Conservation (phyloP, 768 basidiomycete genomes). For the Mycena crocata region DNA sequence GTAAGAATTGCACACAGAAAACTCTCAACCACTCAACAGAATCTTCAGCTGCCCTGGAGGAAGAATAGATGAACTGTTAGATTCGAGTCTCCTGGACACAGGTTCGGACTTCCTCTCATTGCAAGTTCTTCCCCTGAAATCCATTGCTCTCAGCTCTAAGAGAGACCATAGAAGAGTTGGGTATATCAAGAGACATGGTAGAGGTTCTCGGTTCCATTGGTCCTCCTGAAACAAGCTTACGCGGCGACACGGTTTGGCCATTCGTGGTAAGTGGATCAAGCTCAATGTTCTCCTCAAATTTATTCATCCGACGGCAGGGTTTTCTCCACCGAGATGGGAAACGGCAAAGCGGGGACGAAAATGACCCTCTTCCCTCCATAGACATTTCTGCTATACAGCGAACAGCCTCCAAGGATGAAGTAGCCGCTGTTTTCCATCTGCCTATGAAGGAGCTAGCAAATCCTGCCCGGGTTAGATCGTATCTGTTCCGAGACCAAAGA, state of each 20-base stretch:
- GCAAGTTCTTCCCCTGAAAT: too few relatives aligned
- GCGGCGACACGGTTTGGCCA: constrained; percentile 78
- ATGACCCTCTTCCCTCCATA: constrained; percentile 71
- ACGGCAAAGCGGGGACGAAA: constrained; percentile 36
- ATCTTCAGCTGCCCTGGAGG: constrained; percentile 80
- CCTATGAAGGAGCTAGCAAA: constrained; percentile 66
- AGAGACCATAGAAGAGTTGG: constrained; percentile 82
- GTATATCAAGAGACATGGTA: constrained; percentile 67
- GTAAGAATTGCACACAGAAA: constrained; percentile 48
- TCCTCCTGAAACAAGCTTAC: constrained; percentile 68
- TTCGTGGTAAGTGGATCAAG: constrained; percentile 68
- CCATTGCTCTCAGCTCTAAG: too few relatives aligned
- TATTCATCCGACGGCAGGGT: constrained; percentile 32
- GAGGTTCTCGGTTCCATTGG: constrained; percentile 76
- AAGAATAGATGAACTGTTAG: constrained; percentile 70
- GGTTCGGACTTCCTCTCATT: too few relatives aligned
- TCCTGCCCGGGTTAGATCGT: constrained; percentile 58
- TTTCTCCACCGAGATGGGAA: constrained; percentile 44
- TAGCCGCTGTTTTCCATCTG: constrained; percentile 78
- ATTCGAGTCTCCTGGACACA: constrained; percentile 62
- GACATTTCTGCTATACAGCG: constrained; percentile 59
- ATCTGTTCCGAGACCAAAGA: constrained; percentile 64
- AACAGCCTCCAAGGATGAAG: constrained; percentile 68
- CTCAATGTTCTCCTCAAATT: not conserved
- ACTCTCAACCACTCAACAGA: not conserved